A percentile compares a stretch with the other conserved stretches of the same genome.
These are phyloP conservation scores for Lentinula detonsa DNA, from an alignment of 768 basidiomycete species.

Conservation along the genomic window DNA sequence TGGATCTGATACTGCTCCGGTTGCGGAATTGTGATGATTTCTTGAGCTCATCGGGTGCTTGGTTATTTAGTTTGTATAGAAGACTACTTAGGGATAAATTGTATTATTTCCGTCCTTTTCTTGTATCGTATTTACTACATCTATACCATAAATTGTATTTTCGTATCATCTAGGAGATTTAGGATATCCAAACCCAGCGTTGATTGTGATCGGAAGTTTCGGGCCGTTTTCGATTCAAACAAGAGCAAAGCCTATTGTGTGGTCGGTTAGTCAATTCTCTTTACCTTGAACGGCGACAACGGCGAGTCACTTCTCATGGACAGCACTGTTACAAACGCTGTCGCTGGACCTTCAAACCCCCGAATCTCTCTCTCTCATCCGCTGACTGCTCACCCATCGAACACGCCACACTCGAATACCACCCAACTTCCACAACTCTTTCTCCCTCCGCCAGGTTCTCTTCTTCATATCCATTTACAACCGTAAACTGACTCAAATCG, in stretches of 20 bases:
- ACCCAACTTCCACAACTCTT: conserved; percentile 20
- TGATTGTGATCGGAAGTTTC: neutral
- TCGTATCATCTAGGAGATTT: neutral
- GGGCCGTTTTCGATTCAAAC: neutral
- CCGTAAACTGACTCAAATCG: conserved; percentile 10
- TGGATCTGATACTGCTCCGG: neutral
- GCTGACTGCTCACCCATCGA: conserved; percentile 21
- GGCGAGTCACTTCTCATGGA: conserved; percentile 25
- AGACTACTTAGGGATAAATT: neutral
- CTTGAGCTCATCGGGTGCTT: neutral
- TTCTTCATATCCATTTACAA: conserved; percentile 6
- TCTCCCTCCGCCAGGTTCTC: conserved; percentile 35
- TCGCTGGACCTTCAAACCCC: conserved; percentile 56
- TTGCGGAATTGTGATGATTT: neutral
- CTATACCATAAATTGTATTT: neutral
- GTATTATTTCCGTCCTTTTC: neutral
- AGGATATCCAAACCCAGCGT: no score
- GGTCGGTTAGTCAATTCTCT: neutral
- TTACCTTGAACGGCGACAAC: conserved; percentile 5
- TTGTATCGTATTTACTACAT: neutral
- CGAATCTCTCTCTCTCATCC: conserved; percentile 16
- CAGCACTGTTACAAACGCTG: conserved; percentile 42
- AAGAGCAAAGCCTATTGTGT: neutral
- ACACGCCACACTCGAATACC: conserved; percentile 13
- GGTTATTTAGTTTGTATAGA: neutral